A percentile compares a stretch with the other conserved stretches of the same genome.
Evolutionary conservation across 1,284 basidiomycete species (phyloP).

Genomic region (Tilletia horrida): DNA sequence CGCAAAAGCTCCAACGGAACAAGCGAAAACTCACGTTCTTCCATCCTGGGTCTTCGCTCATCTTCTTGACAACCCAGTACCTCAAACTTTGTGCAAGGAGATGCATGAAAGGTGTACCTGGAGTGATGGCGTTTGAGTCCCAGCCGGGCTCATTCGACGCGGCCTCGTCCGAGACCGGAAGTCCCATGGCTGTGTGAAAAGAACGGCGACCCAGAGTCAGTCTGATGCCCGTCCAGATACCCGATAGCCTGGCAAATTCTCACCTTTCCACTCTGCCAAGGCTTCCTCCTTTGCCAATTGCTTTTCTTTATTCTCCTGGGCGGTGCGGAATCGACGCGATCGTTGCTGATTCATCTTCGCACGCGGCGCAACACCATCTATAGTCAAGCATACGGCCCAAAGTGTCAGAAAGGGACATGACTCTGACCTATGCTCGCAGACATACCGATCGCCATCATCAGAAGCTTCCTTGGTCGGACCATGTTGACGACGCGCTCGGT

Average conservation of each 20-base stretch:
- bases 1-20: neutral
- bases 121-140: conserved; percentile 99
- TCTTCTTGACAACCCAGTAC: conserved; percentile 94
- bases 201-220: neutral
- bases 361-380: conserved; percentile 86
- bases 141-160: conserved; percentile 75
- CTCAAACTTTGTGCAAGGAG: conserved; percentile 80
- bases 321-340: conserved; percentile 86
- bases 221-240: conserved; percentile 31
- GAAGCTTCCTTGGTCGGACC: conserved; percentile 85
- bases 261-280: conserved; percentile 72
- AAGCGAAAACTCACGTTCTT: conserved; percentile 65
- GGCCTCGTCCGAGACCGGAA: conserved; percentile 75
- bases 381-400: neutral
- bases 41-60: conserved; percentile 94
- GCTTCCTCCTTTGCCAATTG: conserved; percentile 78
- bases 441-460: conserved; percentile 89
- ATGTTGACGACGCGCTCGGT: conserved; percentile 97
- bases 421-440: conserved; percentile 44
- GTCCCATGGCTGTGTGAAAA: conserved; percentile 67
- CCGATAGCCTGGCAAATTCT: no score
- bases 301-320: conserved; percentile 92
- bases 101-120: conserved; percentile 96
- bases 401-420: neutral
- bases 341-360: conserved; percentile 99